Conservation (phyloP, 352 stramenopile species). For the Ophiocytium majus region DNA sequence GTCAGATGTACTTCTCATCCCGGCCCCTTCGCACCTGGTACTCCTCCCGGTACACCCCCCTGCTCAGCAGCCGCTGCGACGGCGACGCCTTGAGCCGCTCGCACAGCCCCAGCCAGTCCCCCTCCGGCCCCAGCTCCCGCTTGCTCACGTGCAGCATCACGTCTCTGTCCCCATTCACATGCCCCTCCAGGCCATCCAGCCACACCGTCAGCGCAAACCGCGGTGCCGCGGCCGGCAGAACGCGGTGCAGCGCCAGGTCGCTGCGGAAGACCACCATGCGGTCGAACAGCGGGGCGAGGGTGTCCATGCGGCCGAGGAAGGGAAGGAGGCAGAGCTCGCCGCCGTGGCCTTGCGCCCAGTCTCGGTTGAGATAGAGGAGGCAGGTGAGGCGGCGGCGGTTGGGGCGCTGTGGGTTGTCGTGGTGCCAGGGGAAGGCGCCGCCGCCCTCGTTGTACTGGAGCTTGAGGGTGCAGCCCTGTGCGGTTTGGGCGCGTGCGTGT, state of each 20-base stretch:
- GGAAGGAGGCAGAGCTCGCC: slow-evolving; percentile 72
- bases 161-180: slow-evolving; percentile 26
- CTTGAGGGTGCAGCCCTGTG: slow-evolving; percentile 63
- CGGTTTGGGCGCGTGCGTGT: no score
- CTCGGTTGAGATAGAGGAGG: slow-evolving; percentile 72
- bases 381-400: slow-evolving; percentile 75
- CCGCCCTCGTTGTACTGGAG: slow-evolving; percentile 70
- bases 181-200: slow-evolving; percentile 39
- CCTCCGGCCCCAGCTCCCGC: background rate
- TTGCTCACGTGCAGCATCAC: background rate
- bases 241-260: slow-evolving; percentile 44
- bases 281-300: slow-evolving; percentile 67
- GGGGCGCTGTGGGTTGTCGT: slow-evolving; percentile 72
- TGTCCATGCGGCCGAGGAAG: slow-evolving; percentile 66
- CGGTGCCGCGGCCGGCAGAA: slow-evolving; percentile 35
- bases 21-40: no score
- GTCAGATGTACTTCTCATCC: no score
- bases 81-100: slow-evolving; percentile 36
- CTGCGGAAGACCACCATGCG: slow-evolving; percentile 62
- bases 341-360: slow-evolving; percentile 66
- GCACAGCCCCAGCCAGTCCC: slow-evolving; percentile 39
- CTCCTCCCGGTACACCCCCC: slow-evolving; percentile 47
- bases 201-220: slow-evolving; percentile 45
- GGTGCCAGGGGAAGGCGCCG: slow-evolving; percentile 74
- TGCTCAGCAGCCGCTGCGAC: slow-evolving; percentile 39